Evolutionary conservation across 768 basidiomycete genomes (phyloP).

Genomic region (Tephrocybe sp.): DNA sequence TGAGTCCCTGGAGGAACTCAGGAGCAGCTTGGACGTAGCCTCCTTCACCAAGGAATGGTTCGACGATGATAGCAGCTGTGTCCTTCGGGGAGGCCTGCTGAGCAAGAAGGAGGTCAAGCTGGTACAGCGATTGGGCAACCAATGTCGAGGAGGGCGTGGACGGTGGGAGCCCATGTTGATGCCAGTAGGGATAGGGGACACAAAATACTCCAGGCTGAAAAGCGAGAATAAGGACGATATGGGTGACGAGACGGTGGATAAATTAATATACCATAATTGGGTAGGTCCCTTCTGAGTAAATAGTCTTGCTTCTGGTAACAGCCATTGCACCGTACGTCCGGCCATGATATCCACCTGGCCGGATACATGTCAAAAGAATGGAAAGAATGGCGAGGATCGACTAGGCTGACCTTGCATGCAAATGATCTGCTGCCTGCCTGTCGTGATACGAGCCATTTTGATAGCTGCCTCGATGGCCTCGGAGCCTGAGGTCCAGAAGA

Average conservation of each 20-base stretch:
- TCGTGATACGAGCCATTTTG: slow-evolving; percentile 81
- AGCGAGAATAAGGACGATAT: background rate
- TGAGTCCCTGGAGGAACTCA: slow-evolving; percentile 75
- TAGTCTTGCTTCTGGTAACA: slow-evolving; percentile 88
- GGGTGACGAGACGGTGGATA: too few species aligned
- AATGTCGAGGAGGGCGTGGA: slow-evolving; percentile 57
- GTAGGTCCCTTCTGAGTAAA: slow-evolving; percentile 76
- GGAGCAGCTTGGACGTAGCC: slow-evolving; percentile 90
- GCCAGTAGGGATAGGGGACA: slow-evolving; percentile 92
- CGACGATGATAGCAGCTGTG: slow-evolving; percentile 89
- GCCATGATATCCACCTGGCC: slow-evolving; percentile 79
- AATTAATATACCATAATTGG: slow-evolving; percentile 96
- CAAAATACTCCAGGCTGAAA: slow-evolving; percentile 78
- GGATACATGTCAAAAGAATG: background rate
- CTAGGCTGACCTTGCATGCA: slow-evolving; percentile 72
- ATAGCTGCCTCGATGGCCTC: slow-evolving; percentile 90
- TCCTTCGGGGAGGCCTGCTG: slow-evolving; percentile 85
- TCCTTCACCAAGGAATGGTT: slow-evolving; percentile 94
- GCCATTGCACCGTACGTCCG: slow-evolving; percentile 94
- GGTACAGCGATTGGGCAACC: slow-evolving; percentile 68
- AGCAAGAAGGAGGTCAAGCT: slow-evolving; percentile 70
- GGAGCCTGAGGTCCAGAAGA: slow-evolving; percentile 96
- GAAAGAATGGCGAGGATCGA: background rate
- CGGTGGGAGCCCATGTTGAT: slow-evolving; percentile 60
- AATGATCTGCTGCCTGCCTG: slow-evolving; percentile 85